A percentile compares a stretch with the other conserved stretches of the same genome.
Evolutionary conservation across 305 asterid genomes (phyloP).

Genomic region (Solanum chacoense): DNA sequence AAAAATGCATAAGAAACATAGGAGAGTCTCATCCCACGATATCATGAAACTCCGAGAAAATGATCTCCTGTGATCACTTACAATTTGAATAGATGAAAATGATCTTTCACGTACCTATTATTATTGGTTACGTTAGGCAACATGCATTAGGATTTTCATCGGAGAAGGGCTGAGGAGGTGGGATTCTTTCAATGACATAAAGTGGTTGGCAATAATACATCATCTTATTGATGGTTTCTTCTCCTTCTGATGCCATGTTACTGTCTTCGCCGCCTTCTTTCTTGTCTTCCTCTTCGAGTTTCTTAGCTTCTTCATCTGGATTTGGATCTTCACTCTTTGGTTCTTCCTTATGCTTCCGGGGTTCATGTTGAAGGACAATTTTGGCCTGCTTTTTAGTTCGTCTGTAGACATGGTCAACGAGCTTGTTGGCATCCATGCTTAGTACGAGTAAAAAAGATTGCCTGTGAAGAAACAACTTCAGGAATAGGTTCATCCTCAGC

Average conservation of each 20-base stretch:
- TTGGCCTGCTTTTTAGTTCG: slow-evolving; percentile 74
- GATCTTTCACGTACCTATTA: background rate
- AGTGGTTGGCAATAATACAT: slow-evolving; percentile 49
- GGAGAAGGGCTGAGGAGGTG: slow-evolving; percentile 81
- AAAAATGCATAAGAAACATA: background rate
- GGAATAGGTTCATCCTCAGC: slow-evolving; percentile 58
- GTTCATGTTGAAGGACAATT: slow-evolving; percentile 36
- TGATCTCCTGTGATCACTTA: background rate
- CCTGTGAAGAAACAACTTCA: slow-evolving; percentile 24
- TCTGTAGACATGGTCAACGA: slow-evolving; percentile 68
- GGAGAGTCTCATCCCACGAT: background rate
- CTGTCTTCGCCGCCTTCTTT: slow-evolving; percentile 10
- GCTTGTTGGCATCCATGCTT: slow-evolving; percentile 50
- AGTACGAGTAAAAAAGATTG: background rate
- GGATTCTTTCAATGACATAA: slow-evolving; percentile 59
- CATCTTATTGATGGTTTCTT: slow-evolving; percentile 23
- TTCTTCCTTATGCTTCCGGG: slow-evolving; percentile 21
- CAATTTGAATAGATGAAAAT: background rate
- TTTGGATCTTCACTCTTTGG: slow-evolving; percentile 24
- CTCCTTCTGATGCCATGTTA: background rate
- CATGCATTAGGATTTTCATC: slow-evolving; percentile 96
- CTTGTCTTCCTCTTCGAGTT: slow-evolving; percentile 13
- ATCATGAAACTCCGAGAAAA: background rate
- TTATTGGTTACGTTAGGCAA: slow-evolving; percentile 26
- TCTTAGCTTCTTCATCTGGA: slow-evolving; percentile 1